Evolutionary conservation across 208 protist species (phyloP).

Genomic region (Wallacemonas sp.): DNA sequence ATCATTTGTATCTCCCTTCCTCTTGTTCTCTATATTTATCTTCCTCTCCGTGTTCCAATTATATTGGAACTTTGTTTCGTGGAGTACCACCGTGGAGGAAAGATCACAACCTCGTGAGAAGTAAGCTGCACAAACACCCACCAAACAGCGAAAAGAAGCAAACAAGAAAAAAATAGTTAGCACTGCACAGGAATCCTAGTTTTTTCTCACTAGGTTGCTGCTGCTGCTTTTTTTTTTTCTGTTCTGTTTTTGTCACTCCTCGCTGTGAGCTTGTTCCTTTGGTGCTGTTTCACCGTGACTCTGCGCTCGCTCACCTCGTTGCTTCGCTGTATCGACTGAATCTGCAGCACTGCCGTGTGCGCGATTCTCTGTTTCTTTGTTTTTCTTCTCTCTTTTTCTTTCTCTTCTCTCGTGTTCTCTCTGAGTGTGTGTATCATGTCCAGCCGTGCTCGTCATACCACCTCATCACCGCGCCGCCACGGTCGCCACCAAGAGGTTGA

Average conservation of each 20-base stretch:
- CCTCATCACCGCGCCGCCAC: background rate
- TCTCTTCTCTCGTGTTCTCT: background rate
- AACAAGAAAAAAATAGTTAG: too few species aligned
- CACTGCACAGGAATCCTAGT: too few species aligned
- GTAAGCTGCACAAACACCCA: too few species aligned
- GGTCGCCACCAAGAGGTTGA: slow-evolving; percentile 1
- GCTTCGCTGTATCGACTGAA: background rate
- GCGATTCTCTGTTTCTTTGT: slow-evolving; percentile 9
- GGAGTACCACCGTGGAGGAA: too few species aligned
- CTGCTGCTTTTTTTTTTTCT: background rate
- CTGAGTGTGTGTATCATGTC: background rate
- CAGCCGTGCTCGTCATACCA: background rate
- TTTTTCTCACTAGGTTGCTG: background rate
- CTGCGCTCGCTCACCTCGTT: background rate
- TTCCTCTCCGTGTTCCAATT: too few species aligned
- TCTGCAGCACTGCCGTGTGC: background rate
- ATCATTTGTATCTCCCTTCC: too few species aligned
- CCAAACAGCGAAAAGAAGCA: too few species aligned
- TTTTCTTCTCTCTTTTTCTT: slow-evolving; percentile 1
- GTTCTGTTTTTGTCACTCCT: background rate
- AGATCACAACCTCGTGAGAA: too few species aligned
- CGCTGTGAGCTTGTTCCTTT: too few species aligned
- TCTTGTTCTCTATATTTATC: too few species aligned
- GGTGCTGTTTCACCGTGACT: too few species aligned
- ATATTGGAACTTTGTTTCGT: too few species aligned